phyloP scores from a whole-genome alignment of 2,329 filamentous ascomycete species.

The Aspergillus jensenii region DNA sequence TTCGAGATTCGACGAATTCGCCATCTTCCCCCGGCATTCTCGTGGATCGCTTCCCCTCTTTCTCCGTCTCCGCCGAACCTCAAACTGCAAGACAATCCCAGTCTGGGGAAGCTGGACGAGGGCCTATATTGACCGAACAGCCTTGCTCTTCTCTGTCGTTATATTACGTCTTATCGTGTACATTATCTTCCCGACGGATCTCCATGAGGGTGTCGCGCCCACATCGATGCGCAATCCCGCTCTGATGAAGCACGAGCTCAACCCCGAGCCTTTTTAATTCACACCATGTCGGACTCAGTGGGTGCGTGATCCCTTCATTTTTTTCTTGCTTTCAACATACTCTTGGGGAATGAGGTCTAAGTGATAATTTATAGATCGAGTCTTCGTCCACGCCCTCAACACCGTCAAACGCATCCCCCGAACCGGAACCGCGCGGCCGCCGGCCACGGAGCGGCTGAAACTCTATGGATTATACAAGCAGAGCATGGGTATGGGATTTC shows the following conservation, averaged over 20 bases:
- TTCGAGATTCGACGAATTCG: not conserved
- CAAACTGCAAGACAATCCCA: slow-evolving; percentile 1
- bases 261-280: slow-evolving; percentile 12
- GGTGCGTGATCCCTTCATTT: slow-evolving; percentile 32
- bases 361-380: slow-evolving; percentile 66
- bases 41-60: slow-evolving; percentile 1
- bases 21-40: not conserved
- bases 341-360: not conserved
- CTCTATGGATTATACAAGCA: slow-evolving; percentile 99
- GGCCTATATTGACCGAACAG: not conserved
- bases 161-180: not conserved
- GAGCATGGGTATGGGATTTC: slow-evolving; percentile 68
- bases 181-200: not conserved
- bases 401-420: slow-evolving; percentile 97
- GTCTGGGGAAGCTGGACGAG: slow-evolving; percentile 20
- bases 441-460: slow-evolving; percentile 77
- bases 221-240: slow-evolving; percentile 28
- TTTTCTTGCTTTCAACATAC: not conserved
- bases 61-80: slow-evolving; percentile 1
- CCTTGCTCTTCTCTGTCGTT: not conserved
- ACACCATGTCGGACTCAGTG: slow-evolving; percentile 48
- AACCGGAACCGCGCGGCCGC: slow-evolving; percentile 85
- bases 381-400: slow-evolving; percentile 98
- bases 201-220: slow-evolving; percentile 29
- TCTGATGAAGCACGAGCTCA: slow-evolving; percentile 34